Base-by-base conservation (phyloP, 495 filamentous ascomycete species). In the Hypoxylon fragiforme region DNA sequence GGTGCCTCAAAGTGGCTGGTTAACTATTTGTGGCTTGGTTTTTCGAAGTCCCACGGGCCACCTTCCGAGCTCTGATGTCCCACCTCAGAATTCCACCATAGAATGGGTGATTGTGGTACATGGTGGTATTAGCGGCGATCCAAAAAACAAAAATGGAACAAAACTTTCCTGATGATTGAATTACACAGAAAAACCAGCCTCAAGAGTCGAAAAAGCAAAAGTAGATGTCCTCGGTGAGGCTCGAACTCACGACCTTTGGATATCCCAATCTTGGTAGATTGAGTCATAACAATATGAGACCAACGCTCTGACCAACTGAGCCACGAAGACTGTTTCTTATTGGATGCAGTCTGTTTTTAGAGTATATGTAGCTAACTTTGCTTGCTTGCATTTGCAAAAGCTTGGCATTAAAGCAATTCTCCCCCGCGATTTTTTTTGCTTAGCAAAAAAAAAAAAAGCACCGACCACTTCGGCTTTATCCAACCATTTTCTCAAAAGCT, bases 1-100 rank as follows among this genome's bases (percentile, higher is more conserved):
- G 22, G 22, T 31, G 55, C 55, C 55, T 24, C 48, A 32, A n/a
- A 52, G 55, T 60, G 50, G 56, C 56, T 60, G 53, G 34, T 28
- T 4, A 28, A 28, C 24, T 28, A 9, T n/a, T n/a, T n/a, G n/a
- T n/a, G n/a, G n/a, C n/a, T n/a, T 12, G 24, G 16, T 7, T 57
- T 37, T 39, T 16, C 26, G 21, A 18, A 34, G 32, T 16, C 32
- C 11, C 21, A 16, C 34, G 13, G 9, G 4, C 24, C 24, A n/a
- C n/a, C n/a, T n/a, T n/a, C n/a, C n/a, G n/a, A n/a, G n/a, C n/a
- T n/a, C n/a, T n/a, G n/a, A n/a, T n/a, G n/a, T n/a, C n/a, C n/a
- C n/a, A n/a, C n/a, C n/a, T n/a, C n/a, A n/a, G n/a, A n/a, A n/a
- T n/a, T n/a, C n/a, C n/a, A n/a, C n/a, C n/a, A n/a, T n/a, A n/a